Evolutionary conservation across 1,284 basidiomycete genomes (phyloP).

Genomic region (Malassezia obtusa): DNA sequence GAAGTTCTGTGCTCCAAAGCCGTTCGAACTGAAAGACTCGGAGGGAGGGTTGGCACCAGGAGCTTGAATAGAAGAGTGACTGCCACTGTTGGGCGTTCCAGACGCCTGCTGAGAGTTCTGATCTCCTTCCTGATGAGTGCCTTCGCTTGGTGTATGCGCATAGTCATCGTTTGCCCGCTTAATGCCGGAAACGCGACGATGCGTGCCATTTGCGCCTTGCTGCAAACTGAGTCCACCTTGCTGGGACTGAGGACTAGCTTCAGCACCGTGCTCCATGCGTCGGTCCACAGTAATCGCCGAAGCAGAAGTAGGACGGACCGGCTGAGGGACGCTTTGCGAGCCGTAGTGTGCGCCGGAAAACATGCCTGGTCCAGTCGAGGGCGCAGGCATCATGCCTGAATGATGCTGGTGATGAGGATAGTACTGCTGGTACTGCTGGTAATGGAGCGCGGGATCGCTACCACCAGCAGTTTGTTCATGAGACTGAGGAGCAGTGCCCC

Average conservation of each 20-base stretch:
- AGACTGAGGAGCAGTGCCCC: background rate
- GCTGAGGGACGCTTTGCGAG: slow-evolving; percentile 2
- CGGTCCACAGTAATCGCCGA: slow-evolving; percentile 7
- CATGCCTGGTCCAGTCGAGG: background rate
- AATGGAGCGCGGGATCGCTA: slow-evolving; percentile 1
- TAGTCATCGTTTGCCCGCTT: slow-evolving; percentile 8
- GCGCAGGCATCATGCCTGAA: background rate
- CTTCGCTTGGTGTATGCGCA: background rate
- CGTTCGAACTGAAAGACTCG: background rate
- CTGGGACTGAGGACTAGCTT: background rate
- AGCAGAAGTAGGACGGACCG: background rate
- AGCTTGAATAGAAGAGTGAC: background rate
- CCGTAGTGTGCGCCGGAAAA: slow-evolving; percentile 3
- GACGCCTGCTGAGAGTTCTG: background rate
- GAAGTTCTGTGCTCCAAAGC: slow-evolving; percentile 1
- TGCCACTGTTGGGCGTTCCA: background rate
- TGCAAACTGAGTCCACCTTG: background rate
- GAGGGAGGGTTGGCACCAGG: background rate
- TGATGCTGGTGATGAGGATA: slow-evolving; percentile 17
- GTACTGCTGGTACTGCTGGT: slow-evolving; percentile 9
- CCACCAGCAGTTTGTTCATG: slow-evolving; percentile 1
- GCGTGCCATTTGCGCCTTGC: background rate
- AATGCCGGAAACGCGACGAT: slow-evolving; percentile 7
- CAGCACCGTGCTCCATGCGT: slow-evolving; percentile 3
- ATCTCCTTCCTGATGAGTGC: background rate